Evolutionary conservation across 139 green algal genomes (phyloP).

Genomic region (Nannochloris sp.): DNA sequence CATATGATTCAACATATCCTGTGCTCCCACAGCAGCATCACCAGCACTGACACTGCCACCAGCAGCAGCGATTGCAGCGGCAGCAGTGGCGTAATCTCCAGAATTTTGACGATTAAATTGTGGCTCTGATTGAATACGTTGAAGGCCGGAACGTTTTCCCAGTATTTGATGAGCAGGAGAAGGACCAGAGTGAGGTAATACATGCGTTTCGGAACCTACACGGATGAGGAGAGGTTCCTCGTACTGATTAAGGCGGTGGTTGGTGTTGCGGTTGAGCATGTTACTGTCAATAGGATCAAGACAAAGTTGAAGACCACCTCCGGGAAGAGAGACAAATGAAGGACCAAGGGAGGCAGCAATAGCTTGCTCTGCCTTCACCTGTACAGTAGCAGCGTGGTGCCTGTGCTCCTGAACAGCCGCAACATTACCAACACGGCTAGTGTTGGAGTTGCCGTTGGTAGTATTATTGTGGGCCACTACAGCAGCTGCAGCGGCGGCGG

Average conservation of each 20-base stretch:
- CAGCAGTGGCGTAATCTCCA: no score
- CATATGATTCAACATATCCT: not conserved
- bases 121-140: constrained; percentile 23
- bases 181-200: constrained; percentile 24
- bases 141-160: constrained; percentile 19
- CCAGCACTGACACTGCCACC: no score
- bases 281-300: not conserved
- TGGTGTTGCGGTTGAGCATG: not conserved
- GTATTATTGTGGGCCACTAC: not conserved
- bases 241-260: not conserved
- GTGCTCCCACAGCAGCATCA: not conserved
- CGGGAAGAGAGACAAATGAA: not conserved
- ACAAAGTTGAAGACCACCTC: not conserved
- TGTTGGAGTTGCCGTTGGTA: no score
- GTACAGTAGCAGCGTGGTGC: no score
- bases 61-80: not conserved
- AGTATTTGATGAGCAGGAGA: not conserved
- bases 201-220: constrained; percentile 49
- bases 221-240: constrained; percentile 36
- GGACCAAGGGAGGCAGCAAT: not conserved
- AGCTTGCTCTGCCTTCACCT: no score
- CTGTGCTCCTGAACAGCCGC: no score
- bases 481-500: constrained; percentile 2
- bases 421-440: no score
- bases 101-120: no score